Base-by-base conservation (phyloP, 176 grass and related monocot species). In the Dendrocalamus sinicus region DNA sequence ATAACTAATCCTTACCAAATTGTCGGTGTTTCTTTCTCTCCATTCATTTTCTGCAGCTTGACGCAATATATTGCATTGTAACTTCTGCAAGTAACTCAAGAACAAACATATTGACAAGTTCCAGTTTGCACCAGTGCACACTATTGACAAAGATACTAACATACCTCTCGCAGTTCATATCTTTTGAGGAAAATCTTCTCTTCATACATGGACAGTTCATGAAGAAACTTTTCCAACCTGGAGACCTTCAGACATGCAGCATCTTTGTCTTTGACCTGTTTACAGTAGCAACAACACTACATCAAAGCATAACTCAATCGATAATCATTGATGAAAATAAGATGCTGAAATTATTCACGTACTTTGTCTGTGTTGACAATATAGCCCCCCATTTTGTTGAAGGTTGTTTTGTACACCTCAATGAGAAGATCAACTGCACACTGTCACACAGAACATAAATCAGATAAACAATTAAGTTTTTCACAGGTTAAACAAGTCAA, bases 321-420 rank as follows among this genome's bases (percentile, higher is more conserved):
- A 1, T 41, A 44, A 73, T 48, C 19, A 41, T 4, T 1, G 1
- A 79, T 51, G 10, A 79, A 83, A 67, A 8, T 41, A 75, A 28
- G 43, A 69, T 0, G 46, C 1, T 16, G 64, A 15, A 51, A 22
- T 66, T 77, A 4, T 19, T 40, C 9, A 75, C 12, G 13, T 84
- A 94, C 87, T 72, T 92, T 81, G 58, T 86, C 79, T 60, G 81
- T 92, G 50, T 88, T 65, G 6, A 89, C 88, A 44, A 94, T 86
- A 53, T 92, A 92, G 12, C 90, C 93, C 12, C 85, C 93, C 85
- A 92, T 95, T 86, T 88, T 95, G 57, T 70, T 88, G 77, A 95
- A 92, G 22, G 61, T 52, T 28, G 80, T 80, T 79, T 67, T 95
- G 64, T 95, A 92, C 15, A 82, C 70, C 44, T 88, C 89, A 28